phyloP scores from a whole-genome alignment of 768 basidiomycete genomes.

The Fistulinella prunicolor region DNA sequence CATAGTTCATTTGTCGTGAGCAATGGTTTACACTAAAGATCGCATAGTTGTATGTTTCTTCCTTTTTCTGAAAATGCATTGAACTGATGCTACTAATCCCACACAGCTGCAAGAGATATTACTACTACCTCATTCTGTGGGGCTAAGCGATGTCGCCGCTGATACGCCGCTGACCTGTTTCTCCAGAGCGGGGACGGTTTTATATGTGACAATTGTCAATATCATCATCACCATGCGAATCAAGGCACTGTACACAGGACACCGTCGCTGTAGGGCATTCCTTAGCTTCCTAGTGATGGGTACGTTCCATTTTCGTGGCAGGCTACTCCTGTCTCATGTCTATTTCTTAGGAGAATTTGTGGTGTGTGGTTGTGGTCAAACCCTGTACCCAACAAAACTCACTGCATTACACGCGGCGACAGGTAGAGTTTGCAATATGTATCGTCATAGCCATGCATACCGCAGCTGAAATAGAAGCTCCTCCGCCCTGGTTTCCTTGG shows the following conservation, averaged over 20 bases:
- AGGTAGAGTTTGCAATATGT: constrained; percentile 20
- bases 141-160: neutral
- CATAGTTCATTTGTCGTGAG: no score
- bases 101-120: constrained; percentile 22
- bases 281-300: constrained; percentile 16
- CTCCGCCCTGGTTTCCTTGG: constrained; percentile 17
- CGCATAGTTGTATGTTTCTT: constrained; percentile 19
- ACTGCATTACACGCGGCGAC: neutral
- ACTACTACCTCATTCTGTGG: constrained; percentile 22
- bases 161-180: neutral
- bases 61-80: neutral
- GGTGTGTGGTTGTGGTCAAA: constrained; percentile 11
- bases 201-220: constrained; percentile 21
- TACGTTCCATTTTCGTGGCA: constrained; percentile 2
- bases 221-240: constrained; percentile 19
- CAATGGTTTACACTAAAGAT: neutral
- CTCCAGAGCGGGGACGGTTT: constrained; percentile 17
- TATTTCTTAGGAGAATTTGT: constrained; percentile 13
- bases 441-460: constrained; percentile 16
- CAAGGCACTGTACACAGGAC: constrained; percentile 13
- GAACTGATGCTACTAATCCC: neutral
- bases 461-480: constrained; percentile 7
- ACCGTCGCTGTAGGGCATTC: neutral
- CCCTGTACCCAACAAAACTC: neutral
- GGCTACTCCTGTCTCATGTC: neutral